These are phyloP conservation scores for Diaporthe sp. DNA, from an alignment of 2,329 filamentous ascomycete genomes.

Conservation along the genomic window DNA sequence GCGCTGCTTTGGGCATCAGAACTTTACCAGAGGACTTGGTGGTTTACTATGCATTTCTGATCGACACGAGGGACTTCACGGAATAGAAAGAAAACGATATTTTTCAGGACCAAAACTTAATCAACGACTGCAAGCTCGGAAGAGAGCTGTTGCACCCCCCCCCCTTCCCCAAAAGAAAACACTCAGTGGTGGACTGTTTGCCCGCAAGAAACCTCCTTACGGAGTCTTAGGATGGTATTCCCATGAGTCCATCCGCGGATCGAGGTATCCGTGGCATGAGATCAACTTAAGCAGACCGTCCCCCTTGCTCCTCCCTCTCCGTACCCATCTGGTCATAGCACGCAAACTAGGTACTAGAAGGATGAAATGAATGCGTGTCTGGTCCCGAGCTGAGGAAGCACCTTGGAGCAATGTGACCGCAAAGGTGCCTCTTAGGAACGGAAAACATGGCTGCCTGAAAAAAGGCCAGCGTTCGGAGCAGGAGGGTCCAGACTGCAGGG, in stretches of 20 bases:
- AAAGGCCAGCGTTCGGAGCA: not conserved
- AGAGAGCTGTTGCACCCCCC: not conserved
- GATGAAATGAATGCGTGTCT: no score
- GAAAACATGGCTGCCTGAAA: not conserved
- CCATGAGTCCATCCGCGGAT: not conserved
- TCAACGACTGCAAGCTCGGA: not conserved
- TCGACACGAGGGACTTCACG: not conserved
- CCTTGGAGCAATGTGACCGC: not conserved
- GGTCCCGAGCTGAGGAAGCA: not conserved
- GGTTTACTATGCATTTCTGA: not conserved
- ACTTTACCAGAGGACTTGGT: not conserved
- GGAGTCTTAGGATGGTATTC: not conserved
- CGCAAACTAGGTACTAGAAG: not conserved
- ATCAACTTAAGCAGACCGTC: not conserved
- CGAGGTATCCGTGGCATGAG: not conserved
- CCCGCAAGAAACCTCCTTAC: not conserved
- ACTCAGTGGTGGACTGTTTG: not conserved
- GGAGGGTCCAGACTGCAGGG: not conserved
- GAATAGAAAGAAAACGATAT: not conserved
- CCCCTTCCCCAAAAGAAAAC: not conserved
- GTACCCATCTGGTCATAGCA: not conserved
- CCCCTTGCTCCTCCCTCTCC: not conserved
- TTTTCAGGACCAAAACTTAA: not conserved
- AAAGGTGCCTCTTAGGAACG: not conserved
- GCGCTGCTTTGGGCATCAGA: not conserved